phyloP scores from a whole-genome alignment of 148 eudicot species.

The Cornus controversa region DNA sequence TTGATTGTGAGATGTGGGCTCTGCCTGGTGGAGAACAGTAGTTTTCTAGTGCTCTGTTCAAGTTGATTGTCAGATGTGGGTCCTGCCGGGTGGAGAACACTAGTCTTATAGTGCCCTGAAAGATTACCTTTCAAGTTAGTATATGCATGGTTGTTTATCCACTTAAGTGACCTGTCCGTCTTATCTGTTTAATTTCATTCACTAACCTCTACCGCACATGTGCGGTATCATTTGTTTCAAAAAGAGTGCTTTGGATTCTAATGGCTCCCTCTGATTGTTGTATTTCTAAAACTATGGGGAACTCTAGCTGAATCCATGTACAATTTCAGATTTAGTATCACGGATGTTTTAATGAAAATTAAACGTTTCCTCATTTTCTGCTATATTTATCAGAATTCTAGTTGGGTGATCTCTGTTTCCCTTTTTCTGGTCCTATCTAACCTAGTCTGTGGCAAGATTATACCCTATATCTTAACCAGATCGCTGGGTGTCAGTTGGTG shows the following conservation, averaged over 20 bases:
- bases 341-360: background rate
- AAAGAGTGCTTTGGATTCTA: background rate
- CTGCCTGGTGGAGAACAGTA: no score
- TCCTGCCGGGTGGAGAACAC: no score
- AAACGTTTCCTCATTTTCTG: background rate
- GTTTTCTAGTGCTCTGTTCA: no score
- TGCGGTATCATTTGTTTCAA: background rate
- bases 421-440: background rate
- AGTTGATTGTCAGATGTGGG: no score
- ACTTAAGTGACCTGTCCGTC: no score
- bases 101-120: no score
- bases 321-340: background rate
- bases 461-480: background rate
- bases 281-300: background rate
- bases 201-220: no score
- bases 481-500: background rate
- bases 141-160: no score
- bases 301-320: background rate
- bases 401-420: slow-evolving; percentile 1
- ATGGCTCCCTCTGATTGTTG: background rate
- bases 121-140: no score
- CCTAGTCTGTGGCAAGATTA: background rate
- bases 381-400: background rate
- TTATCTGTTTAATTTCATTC: no score
- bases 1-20: no score